phyloP scores from a whole-genome alignment of 2,329 filamentous ascomycete species.

The Malbranchea zuffiana region DNA sequence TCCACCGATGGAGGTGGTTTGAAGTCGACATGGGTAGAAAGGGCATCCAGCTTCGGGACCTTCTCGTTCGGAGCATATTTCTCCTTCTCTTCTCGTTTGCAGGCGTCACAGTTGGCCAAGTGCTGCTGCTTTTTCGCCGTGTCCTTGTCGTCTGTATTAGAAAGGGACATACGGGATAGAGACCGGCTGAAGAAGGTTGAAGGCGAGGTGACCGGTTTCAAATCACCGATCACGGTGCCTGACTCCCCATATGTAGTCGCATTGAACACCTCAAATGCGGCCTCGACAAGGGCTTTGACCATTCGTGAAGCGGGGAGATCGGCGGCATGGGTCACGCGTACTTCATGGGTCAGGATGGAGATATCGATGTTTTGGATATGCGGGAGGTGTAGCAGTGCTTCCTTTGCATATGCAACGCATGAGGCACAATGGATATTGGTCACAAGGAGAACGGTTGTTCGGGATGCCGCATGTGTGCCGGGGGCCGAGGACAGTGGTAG shows the following conservation, averaged over 20 bases:
- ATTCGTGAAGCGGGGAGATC: conserved; percentile 25
- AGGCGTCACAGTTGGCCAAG: conserved; percentile 42
- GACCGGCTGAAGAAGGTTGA: conserved; percentile 18
- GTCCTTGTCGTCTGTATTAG: conserved; percentile 14
- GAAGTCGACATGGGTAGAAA: too few relatives aligned
- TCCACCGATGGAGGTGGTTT: too few relatives aligned
- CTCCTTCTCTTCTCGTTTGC: conserved; percentile 31
- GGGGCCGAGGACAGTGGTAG: not conserved
- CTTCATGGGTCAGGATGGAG: conserved; percentile 35
- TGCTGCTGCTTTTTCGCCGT: conserved; percentile 27
- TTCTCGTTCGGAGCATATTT: too few relatives aligned
- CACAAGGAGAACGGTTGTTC: conserved; percentile 33
- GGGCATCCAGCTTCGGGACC: too few relatives aligned
- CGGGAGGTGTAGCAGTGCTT: conserved; percentile 30
- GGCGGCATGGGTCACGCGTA: conserved; percentile 31
- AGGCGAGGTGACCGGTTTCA: conserved; percentile 23
- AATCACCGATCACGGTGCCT: conserved; percentile 24
- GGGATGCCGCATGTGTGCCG: not conserved
- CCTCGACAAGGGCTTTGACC: conserved; percentile 31
- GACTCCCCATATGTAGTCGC: conserved; percentile 30
- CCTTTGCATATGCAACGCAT: conserved; percentile 37
- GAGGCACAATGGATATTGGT: conserved; percentile 41
- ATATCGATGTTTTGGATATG: conserved; percentile 31
- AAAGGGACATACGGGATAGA: conserved; percentile 16
- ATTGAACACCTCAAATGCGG: conserved; percentile 39